phyloP scores from a whole-genome alignment of 306 rosid genomes.

The Lithocarpus polystachyus region DNA sequence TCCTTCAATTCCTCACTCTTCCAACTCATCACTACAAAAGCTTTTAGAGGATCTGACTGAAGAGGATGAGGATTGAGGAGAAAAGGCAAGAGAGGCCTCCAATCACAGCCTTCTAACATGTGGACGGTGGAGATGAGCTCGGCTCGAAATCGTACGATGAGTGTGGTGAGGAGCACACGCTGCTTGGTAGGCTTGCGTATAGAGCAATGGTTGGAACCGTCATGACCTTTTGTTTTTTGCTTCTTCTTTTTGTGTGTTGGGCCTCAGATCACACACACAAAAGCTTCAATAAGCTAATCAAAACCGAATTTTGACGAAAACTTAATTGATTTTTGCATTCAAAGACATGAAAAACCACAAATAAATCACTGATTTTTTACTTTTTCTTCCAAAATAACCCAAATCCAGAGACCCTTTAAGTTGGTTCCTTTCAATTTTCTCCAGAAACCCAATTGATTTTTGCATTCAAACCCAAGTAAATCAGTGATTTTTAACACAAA shows the following conservation, averaged over 20 bases:
- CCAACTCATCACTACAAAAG: too few species aligned
- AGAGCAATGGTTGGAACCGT: constrained; percentile 81
- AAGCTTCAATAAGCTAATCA: neutral
- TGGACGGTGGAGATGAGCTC: too few species aligned
- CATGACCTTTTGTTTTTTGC: constrained; percentile 32
- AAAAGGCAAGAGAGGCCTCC: too few species aligned
- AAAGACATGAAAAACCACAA: too few species aligned
- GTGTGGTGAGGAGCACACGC: too few species aligned
- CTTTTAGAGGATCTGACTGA: neutral
- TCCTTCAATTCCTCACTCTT: too few species aligned
- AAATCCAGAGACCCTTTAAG: neutral
- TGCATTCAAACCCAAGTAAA: too few species aligned
- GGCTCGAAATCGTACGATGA: too few species aligned
- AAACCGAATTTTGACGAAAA: too few species aligned
- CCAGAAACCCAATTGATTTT: neutral
- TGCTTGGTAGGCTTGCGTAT: constrained; percentile 16
- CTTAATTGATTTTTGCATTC: too few species aligned
- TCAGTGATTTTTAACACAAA: too few species aligned
- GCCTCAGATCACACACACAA: constrained; percentile 16
- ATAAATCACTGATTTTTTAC: too few species aligned
- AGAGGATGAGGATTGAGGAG: constrained; percentile 39
- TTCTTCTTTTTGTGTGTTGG: neutral
- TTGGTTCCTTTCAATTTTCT: neutral
- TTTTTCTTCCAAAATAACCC: neutral
- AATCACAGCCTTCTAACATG: neutral